Evolutionary conservation across 495 filamentous ascomycete species (phyloP).

Genomic region (Podospora anserina): DNA sequence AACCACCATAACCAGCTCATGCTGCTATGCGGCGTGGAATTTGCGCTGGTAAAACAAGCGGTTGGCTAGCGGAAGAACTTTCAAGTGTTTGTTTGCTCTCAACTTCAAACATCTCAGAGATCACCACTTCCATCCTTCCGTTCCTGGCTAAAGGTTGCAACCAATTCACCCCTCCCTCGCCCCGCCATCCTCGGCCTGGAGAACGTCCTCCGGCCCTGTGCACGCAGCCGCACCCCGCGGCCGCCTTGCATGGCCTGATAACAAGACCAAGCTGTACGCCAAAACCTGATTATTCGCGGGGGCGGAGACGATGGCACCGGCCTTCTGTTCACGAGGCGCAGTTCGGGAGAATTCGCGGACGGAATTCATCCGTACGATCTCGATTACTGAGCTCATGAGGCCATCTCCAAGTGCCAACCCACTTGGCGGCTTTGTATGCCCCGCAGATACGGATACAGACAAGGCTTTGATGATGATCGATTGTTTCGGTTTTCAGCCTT

Average conservation of each 20-base stretch:
- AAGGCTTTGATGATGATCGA: background rate
- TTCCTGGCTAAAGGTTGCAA: background rate
- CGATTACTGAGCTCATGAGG: background rate
- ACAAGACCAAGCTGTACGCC: background rate
- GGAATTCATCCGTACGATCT: background rate
- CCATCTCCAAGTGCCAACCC: background rate
- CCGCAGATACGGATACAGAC: background rate
- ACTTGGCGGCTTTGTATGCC: background rate
- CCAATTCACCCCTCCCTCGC: background rate
- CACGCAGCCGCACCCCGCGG: no score
- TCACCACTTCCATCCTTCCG: background rate
- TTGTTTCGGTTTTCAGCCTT: background rate
- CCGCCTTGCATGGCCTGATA: background rate
- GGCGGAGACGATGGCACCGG: background rate
- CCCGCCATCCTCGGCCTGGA: no score
- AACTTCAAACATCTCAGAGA: background rate
- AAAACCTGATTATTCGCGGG: background rate
- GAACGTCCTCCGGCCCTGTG: no score
- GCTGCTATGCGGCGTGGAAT: background rate
- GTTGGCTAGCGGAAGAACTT: background rate
- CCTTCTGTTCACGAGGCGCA: background rate
- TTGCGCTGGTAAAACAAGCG: background rate
- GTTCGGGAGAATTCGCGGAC: background rate
- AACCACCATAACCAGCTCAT: background rate
- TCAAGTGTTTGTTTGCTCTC: background rate